These are phyloP conservation scores for Erysiphe pulchra DNA, from an alignment of 2,329 filamentous ascomycete species.

Conservation along the genomic window DNA sequence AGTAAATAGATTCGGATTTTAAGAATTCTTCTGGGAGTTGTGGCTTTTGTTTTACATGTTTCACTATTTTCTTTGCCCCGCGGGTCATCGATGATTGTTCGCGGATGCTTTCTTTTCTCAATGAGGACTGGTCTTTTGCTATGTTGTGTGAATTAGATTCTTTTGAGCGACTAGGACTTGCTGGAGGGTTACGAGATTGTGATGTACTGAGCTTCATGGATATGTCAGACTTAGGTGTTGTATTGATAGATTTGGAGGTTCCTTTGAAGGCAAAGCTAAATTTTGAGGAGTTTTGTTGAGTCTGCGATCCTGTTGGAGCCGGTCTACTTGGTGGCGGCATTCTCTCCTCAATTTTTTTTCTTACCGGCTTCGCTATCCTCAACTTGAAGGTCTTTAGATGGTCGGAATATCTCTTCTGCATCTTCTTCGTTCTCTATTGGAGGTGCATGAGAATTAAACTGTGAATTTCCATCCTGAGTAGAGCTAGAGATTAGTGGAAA, in stretches of 20 bases:
- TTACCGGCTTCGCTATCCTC: conserved; percentile 28
- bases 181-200: conserved; percentile 7
- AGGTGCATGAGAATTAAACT: not conserved
- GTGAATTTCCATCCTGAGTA: conserved; percentile 13
- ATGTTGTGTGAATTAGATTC: conserved; percentile 15
- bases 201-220: conserved; percentile 40
- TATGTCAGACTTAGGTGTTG: conserved; percentile 35
- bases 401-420: conserved; percentile 34
- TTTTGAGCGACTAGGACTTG: conserved; percentile 19
- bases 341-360: conserved; percentile 22
- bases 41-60: conserved; percentile 44
- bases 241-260: conserved; percentile 29
- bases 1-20: conserved; percentile 72
- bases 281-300: conserved; percentile 25
- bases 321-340: conserved; percentile 28
- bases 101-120: conserved; percentile 14
- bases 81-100: conserved; percentile 19
- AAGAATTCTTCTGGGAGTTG: conserved; percentile 45
- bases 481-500: conserved; percentile 4
- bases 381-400: conserved; percentile 35
- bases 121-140: conserved; percentile 27
- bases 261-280: conserved; percentile 89
- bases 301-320: conserved; percentile 18
- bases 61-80: conserved; percentile 41
- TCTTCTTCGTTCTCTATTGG: conserved; percentile 15